Percentiles rank a stretch among this genome's conserved stretches.
phyloP scores from a whole-genome alignment of 2,329 filamentous ascomycete genomes.

The Mollisia scopiformis region DNA sequence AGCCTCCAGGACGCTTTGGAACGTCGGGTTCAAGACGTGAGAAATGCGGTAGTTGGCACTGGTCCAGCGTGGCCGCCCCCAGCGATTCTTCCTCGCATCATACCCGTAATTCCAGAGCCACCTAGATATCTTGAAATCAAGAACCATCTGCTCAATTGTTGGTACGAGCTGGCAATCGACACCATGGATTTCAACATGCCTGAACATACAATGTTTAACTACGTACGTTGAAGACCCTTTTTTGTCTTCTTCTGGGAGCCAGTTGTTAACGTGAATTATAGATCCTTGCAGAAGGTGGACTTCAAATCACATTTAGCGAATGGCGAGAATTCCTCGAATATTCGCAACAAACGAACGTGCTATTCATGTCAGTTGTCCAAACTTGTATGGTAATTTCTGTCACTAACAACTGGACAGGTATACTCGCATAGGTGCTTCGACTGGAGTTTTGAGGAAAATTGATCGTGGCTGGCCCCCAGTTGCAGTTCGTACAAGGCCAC shows the following conservation, averaged over 20 bases:
- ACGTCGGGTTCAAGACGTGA: not conserved
- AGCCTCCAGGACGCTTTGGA: not conserved
- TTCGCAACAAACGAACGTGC: not conserved
- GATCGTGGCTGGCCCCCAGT: not conserved
- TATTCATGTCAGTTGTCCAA: not conserved
- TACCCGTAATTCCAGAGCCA: not conserved
- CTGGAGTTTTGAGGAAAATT: not conserved
- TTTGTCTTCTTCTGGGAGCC: not conserved
- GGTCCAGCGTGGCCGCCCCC: not conserved
- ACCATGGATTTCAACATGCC: constrained; percentile 17
- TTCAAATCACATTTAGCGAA: constrained; percentile 9
- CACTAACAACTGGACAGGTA: not conserved
- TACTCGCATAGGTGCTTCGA: not conserved
- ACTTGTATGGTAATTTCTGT: not conserved
- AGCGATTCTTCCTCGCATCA: not conserved
- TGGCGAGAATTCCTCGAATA: constrained; percentile 13
- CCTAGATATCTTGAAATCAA: constrained; percentile 7
- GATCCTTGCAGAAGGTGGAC: constrained; percentile 4
- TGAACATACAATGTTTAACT: constrained; percentile 14
- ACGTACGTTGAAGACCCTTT: not conserved
- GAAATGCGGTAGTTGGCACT: not conserved
- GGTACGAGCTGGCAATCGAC: constrained; percentile 12
- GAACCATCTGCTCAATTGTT: constrained; percentile 7
- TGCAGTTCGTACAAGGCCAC: not conserved
- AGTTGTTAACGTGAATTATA: not conserved